Conservation (phyloP, 805 yeast genomes). For the Starmerella bombicola region DNA sequence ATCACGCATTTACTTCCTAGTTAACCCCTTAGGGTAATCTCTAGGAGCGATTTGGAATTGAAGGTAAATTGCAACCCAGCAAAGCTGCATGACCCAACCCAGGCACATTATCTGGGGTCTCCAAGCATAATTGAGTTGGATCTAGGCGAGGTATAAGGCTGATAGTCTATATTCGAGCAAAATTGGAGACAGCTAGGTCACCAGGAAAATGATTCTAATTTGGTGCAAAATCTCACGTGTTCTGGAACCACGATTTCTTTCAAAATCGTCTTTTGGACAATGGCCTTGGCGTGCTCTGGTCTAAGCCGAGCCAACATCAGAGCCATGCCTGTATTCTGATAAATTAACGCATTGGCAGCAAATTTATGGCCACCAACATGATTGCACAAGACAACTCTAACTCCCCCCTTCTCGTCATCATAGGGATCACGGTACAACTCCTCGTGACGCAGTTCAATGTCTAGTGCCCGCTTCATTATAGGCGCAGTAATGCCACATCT, state of each 20-base stretch:
- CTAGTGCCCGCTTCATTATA: slow-evolving; percentile 67
- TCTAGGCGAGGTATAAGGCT: too few relatives aligned
- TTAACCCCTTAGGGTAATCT: too few relatives aligned
- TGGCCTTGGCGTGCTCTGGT: slow-evolving; percentile 62
- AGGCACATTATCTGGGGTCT: too few relatives aligned
- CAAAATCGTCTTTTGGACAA: slow-evolving; percentile 63
- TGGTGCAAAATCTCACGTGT: slow-evolving; percentile 41
- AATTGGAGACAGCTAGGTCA: too few relatives aligned
- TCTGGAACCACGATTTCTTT: slow-evolving; percentile 61
- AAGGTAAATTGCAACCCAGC: too few relatives aligned
- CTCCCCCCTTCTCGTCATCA: slow-evolving; percentile 68
- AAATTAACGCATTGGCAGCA: slow-evolving; percentile 78
- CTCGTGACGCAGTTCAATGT: slow-evolving; percentile 52
- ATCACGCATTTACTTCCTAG: too few relatives aligned
- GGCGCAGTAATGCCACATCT: slow-evolving; percentile 93
- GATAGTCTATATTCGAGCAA: too few relatives aligned
- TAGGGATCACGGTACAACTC: slow-evolving; percentile 65
- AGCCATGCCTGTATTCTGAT: slow-evolving; percentile 57
- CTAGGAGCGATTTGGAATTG: too few relatives aligned
- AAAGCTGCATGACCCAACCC: too few relatives aligned
- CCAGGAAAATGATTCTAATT: slow-evolving; percentile 25
- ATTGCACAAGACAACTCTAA: slow-evolving; percentile 53
- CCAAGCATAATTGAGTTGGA: too few relatives aligned
- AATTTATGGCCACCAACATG: slow-evolving; percentile 96
- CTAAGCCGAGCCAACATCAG: slow-evolving; percentile 81